Evolutionary conservation across 257 asterid species (phyloP), one percentile per base, ranked within the genome.

Genomic region (Solanum pinnatisectum): DNA sequence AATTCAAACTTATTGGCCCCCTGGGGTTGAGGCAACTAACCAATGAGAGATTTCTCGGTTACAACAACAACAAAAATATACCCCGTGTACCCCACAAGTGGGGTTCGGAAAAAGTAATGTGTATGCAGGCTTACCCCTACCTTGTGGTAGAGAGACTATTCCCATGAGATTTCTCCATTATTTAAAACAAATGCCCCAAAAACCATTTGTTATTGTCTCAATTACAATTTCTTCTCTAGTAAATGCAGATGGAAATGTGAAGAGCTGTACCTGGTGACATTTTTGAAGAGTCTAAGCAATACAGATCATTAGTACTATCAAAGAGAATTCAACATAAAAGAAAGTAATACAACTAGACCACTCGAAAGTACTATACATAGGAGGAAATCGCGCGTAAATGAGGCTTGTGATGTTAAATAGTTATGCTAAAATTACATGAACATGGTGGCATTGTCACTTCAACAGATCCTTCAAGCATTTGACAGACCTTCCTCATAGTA

Each of bases 391-490:
- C 4, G 3, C 27, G n/a, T 72, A 72, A 33, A 73, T 36, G 32
- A 36, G 82, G 82, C 49, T 5, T 73, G 36, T 73, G 82, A 73
- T 36, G 16, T 10, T 73, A 73, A 5, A 73, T 22, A 27, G 73
- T 84, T 3, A 2, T 36, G 82, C 82, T 73, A 36, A 73, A 5
- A 36, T 36, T 10, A 73, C 14, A 73, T 73, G 82, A n/a, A 73
- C 30, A 73, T 73, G 82, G 82, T 35, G 82, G 82, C 3, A 2
- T 23, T 11, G 83, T 22, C 25, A 91, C 91, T 32, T 90, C 91
- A 67, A 90, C 84, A 33, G 87, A 13, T 40, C 90, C 92, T 84
- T 90, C 93, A 83, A 89, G 91, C 93, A 90, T 91, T 65, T 79
- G 91, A 27, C 71, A 37, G 2, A 87, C 91, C 35, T 71, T 87